phyloP scores from a whole-genome alignment of 1,284 basidiomycete species.

The Marasmius oreades region DNA sequence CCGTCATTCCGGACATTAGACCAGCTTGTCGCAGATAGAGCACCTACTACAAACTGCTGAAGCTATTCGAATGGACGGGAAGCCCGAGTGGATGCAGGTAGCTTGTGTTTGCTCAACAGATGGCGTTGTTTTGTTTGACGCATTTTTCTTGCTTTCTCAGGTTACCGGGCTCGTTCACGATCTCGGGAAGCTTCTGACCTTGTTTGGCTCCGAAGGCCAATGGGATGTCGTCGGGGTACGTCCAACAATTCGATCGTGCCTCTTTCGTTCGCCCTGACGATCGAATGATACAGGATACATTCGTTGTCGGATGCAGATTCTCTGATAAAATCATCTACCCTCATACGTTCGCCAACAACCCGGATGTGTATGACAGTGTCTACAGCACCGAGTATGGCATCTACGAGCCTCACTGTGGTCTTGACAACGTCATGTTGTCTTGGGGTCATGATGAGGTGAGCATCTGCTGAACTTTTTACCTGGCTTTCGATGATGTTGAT shows the following conservation, averaged over 20 bases:
- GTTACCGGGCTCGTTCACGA: slow-evolving; percentile 87
- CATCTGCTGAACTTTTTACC: slow-evolving; percentile 11
- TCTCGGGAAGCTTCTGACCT: slow-evolving; percentile 79
- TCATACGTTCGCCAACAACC: slow-evolving; percentile 80
- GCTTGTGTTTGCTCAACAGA: slow-evolving; percentile 1
- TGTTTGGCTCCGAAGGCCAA: slow-evolving; percentile 84
- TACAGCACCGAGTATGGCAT: slow-evolving; percentile 84
- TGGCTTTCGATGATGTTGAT: slow-evolving; percentile 4
- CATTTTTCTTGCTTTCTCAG: slow-evolving; percentile 23
- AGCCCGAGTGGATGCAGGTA: slow-evolving; percentile 87
- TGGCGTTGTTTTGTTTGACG: not conserved
- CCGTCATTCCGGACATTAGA: slow-evolving; percentile 36
- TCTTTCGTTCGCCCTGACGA: slow-evolving; percentile 8
- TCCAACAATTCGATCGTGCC: slow-evolving; percentile 15
- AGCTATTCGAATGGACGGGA: slow-evolving; percentile 84
- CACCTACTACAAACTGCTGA: slow-evolving; percentile 91
- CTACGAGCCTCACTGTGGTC: slow-evolving; percentile 80
- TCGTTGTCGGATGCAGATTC: slow-evolving; percentile 84
- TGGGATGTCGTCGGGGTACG: slow-evolving; percentile 89
- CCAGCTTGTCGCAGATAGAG: slow-evolving; percentile 80
- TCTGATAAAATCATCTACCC: slow-evolving; percentile 84
- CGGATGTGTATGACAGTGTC: slow-evolving; percentile 66
- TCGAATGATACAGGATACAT: slow-evolving; percentile 62
- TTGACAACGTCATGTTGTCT: slow-evolving; percentile 88
- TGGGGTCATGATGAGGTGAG: slow-evolving; percentile 88